Conservation (phyloP, 306 rosid genomes). For the Amphicarpaea edgeworthii region DNA sequence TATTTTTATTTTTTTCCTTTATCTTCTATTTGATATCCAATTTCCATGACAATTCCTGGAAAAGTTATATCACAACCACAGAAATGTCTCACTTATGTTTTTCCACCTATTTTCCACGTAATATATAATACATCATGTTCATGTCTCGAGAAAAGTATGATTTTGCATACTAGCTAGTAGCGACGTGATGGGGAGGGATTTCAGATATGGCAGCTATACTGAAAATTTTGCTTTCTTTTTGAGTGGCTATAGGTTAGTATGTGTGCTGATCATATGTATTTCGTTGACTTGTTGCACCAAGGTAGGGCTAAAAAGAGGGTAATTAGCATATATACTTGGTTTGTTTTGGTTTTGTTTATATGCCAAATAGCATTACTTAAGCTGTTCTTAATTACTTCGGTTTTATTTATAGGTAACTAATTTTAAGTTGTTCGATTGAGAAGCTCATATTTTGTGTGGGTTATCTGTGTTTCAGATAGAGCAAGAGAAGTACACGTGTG, state of each 20-base stretch:
- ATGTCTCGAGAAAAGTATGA: neutral
- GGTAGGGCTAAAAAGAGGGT: neutral
- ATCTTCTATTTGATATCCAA: slow-evolving; percentile 1
- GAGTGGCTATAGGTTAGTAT: slow-evolving; percentile 11
- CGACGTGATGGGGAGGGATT: slow-evolving; percentile 28
- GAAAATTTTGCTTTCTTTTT: slow-evolving; percentile 12
- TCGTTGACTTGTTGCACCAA: slow-evolving; percentile 15
- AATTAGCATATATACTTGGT: neutral
- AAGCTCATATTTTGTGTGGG: neutral
- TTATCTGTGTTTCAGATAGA: neutral
- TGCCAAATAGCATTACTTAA: neutral
- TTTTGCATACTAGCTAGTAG: neutral
- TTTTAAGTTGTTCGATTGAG: neutral
- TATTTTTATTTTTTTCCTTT: neutral
- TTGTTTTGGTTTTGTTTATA: neutral
- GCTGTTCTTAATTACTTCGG: neutral
- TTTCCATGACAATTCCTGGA: slow-evolving; percentile 18
- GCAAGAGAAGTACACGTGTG: neutral
- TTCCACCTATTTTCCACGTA: neutral
- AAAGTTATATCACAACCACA: slow-evolving; percentile 17
- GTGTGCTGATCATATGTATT: slow-evolving; percentile 25
- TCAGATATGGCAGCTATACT: slow-evolving; percentile 36
- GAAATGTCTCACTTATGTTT: slow-evolving; percentile 18
- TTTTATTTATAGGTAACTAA: neutral
- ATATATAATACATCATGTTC: neutral